phyloP scores from a whole-genome alignment of 73 alveolate species.

The Uronychia binucleata region DNA sequence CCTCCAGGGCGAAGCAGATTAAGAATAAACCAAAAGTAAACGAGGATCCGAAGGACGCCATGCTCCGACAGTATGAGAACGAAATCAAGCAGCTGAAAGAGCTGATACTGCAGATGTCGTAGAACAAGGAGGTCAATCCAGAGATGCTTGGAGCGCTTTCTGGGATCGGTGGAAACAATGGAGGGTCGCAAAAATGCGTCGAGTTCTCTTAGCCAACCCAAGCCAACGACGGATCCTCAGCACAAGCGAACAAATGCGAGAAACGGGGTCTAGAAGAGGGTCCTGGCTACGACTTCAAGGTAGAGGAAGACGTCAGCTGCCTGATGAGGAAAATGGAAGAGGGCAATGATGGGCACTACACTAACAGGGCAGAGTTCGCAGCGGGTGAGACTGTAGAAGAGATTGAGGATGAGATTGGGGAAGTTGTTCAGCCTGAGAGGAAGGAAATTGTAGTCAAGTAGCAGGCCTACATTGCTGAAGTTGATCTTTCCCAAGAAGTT shows the following conservation, averaged over 20 bases:
- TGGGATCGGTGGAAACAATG: too few species aligned
- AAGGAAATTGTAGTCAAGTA: conserved; percentile 11
- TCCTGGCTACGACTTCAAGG: too few species aligned
- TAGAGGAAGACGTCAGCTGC: background rate
- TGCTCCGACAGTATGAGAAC: conserved; percentile 82
- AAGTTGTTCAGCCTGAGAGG: conserved; percentile 15
- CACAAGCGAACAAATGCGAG: too few species aligned
- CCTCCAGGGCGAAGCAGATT: conserved; percentile 95
- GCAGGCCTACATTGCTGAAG: too few species aligned
- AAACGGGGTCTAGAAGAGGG: too few species aligned
- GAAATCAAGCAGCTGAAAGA: conserved; percentile 77
- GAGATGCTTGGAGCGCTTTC: too few species aligned
- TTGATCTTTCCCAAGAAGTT: too few species aligned
- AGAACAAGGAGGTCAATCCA: too few species aligned
- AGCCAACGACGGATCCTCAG: too few species aligned
- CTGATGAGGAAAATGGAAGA: conserved; percentile 17
- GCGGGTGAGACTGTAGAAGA: conserved; percentile 43
- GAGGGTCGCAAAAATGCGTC: too few species aligned
- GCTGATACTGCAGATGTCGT: too few species aligned
- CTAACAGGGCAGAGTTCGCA: conserved; percentile 24
- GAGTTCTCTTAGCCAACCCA: too few species aligned
- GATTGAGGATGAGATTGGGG: conserved; percentile 20
- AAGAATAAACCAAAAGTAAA: conserved; percentile 93
- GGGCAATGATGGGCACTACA: background rate
- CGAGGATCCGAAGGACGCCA: conserved; percentile 92